Base-by-base conservation (phyloP, 768 basidiomycete species). In the Lepiota brunneoincarnata region DNA sequence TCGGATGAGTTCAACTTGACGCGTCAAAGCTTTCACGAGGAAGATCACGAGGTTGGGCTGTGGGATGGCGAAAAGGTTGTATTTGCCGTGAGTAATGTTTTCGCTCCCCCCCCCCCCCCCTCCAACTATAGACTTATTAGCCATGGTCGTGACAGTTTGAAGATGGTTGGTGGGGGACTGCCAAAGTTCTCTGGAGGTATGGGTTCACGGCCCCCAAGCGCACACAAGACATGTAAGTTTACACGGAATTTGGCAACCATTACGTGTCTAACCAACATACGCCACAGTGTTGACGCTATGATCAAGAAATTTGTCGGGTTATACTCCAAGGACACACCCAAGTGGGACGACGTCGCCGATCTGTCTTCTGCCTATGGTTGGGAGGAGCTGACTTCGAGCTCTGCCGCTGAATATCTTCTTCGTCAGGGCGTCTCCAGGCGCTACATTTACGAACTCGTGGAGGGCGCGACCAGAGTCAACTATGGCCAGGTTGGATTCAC, bases 21-120 rank as follows among this genome's bases (percentile, higher is more conserved):
- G 2, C 74, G 78, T 48, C 64, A 61, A 26, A 69, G 72, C 62
- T 83, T 82, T 54, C 63, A 68, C 2, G 72, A 75, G 14, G 73
- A 79, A 18, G 72, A 78, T 21, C 79, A 79, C 31, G 75, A 77
- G 42, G 75, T 82, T 41, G 87, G 86, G 1, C 76, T 96, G 47
- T 95, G 91, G 92, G 90, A 98, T 63, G 96, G 96, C 1, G 71
- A 81, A 59, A 63, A 82, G 31, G 80, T 95, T 50, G 63, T 91
- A 21, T 65, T 91, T 51, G 75, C 79, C 20, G 90, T 92, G 60
- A 56, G 80, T 65, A 6, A 41, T 24, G 4, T 50, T 37, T 18
- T 36, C 14, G 23, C 23, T 36, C 21, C 10, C 39, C 31, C 50
- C 28, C 46, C 14, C 21, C 23, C 36, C 21, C 10, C 39, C 31